phyloP scores from a whole-genome alignment of 768 basidiomycete species.

The Boletus eberwhitei region DNA sequence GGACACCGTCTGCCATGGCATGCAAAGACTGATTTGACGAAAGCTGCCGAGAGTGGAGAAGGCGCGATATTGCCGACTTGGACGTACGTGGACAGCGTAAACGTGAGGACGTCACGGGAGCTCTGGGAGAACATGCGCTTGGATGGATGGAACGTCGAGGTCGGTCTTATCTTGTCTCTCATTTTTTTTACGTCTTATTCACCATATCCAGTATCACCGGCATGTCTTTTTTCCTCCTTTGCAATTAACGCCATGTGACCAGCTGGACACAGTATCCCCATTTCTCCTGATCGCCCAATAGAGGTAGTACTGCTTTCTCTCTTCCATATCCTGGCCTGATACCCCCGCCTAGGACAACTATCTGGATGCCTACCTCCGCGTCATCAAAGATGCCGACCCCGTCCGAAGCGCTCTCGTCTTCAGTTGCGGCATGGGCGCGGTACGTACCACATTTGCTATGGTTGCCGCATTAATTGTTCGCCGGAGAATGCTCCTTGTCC shows the following conservation, averaged over 20 bases:
- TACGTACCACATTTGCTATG: slow-evolving; percentile 97
- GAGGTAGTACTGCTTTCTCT: slow-evolving; percentile 50
- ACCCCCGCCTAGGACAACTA: slow-evolving; percentile 73
- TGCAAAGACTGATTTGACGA: slow-evolving; percentile 4
- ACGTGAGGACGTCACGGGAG: slow-evolving; percentile 85
- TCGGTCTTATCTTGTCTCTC: slow-evolving; percentile 25
- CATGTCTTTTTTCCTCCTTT: slow-evolving; percentile 29
- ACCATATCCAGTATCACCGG: slow-evolving; percentile 66
- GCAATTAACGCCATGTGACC: not conserved
- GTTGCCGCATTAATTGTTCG: slow-evolving; percentile 86
- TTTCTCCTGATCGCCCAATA: slow-evolving; percentile 87
- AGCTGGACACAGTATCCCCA: slow-evolving; percentile 67
- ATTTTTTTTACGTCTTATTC: slow-evolving; percentile 9
- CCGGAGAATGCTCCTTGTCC: slow-evolving; percentile 62
- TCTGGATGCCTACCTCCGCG: slow-evolving; percentile 85
- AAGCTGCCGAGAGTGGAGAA: slow-evolving; percentile 59
- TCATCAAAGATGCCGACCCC: slow-evolving; percentile 80
- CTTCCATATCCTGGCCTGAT: not conserved
- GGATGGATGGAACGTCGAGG: slow-evolving; percentile 92
- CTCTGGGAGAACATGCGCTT: slow-evolving; percentile 76
- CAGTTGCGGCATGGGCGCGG: slow-evolving; percentile 96
- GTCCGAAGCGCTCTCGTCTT: slow-evolving; percentile 82
- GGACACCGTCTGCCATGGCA: not conserved
- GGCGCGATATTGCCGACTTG: slow-evolving; percentile 89
- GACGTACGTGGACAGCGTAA: slow-evolving; percentile 81